A percentile compares a stretch with the other conserved stretches of the same genome.
These are phyloP conservation scores for Ceratorhiza oryzae-sativae DNA, from an alignment of 1,284 basidiomycete genomes.

Conservation along the genomic window DNA sequence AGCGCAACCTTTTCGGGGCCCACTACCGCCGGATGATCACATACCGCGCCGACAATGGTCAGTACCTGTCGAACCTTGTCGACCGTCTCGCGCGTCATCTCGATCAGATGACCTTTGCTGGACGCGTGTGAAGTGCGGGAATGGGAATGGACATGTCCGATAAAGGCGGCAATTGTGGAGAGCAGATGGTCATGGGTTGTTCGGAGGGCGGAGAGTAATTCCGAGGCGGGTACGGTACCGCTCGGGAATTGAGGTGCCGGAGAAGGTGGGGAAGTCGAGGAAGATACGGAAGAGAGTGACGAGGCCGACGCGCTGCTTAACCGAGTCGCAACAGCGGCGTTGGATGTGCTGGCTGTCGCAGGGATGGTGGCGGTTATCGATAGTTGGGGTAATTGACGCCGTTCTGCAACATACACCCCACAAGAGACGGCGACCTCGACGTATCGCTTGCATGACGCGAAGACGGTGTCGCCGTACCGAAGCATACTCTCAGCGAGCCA, in stretches of 20 bases:
- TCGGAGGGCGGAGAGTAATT: conserved; percentile 74
- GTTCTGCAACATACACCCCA: conserved; percentile 16
- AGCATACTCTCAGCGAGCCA: conserved; percentile 75
- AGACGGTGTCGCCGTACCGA: conserved; percentile 73
- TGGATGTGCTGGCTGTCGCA: background rate
- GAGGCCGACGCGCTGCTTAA: conserved; percentile 50
- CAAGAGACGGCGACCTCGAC: conserved; percentile 34
- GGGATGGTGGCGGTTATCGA: background rate
- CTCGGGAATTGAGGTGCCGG: conserved; percentile 66
- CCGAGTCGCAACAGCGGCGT: background rate
- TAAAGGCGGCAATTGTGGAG: conserved; percentile 94
- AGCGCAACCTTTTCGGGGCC: conserved; percentile 63
- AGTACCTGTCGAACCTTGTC: conserved; percentile 91
- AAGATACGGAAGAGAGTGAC: conserved; percentile 62
- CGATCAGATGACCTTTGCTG: conserved; percentile 91
- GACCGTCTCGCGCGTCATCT: conserved; percentile 91
- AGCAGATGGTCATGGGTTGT: conserved; percentile 87
- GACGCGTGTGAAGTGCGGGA: conserved; percentile 87
- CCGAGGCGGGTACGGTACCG: conserved; percentile 68
- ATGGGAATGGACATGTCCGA: conserved; percentile 95
- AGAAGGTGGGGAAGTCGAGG: conserved; percentile 60
- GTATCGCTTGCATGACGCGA: conserved; percentile 54
- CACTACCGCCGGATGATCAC: conserved; percentile 70
- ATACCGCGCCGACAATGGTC: conserved; percentile 90
- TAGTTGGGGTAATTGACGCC: background rate